phyloP scores from a whole-genome alignment of 2,329 filamentous ascomycete genomes.

The Aspergillus sp. region DNA sequence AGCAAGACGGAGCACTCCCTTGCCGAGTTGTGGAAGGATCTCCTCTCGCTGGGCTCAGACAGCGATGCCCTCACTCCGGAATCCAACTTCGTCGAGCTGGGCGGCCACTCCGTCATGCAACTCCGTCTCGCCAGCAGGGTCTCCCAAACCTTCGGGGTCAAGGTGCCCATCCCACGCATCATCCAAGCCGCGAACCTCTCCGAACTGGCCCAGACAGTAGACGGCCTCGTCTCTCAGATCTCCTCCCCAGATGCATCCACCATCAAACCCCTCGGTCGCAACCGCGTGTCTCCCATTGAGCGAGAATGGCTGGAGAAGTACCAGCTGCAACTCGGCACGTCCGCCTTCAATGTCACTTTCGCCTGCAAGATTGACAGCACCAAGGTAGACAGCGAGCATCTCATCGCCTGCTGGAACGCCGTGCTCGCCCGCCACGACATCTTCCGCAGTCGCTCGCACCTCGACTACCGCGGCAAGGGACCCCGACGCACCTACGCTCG shows the following conservation, averaged over 20 bases:
- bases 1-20: too few species aligned
- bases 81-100: slow-evolving; percentile 16
- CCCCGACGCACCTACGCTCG: neutral
- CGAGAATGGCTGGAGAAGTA: neutral
- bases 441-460: slow-evolving; percentile 1
- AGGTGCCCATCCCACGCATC: neutral
- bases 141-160: neutral
- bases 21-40: slow-evolving; percentile 1
- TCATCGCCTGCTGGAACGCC: neutral
- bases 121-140: slow-evolving; percentile 14
- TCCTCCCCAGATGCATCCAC: too few species aligned
- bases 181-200: neutral
- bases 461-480: neutral
- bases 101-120: slow-evolving; percentile 21
- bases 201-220: neutral
- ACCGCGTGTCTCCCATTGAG: neutral
- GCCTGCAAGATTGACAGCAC: neutral
- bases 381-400: neutral
- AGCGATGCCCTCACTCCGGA: neutral
- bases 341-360: slow-evolving; percentile 6
- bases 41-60: slow-evolving; percentile 1
- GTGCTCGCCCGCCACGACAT: slow-evolving; percentile 9
- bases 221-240: neutral
- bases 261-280: neutral
- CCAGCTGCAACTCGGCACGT: neutral